A percentile compares a stretch with the other conserved stretches of the same genome.
Conservation (phyloP, 495 filamentous ascomycete species). For the Annulohypoxylon bovei region DNA sequence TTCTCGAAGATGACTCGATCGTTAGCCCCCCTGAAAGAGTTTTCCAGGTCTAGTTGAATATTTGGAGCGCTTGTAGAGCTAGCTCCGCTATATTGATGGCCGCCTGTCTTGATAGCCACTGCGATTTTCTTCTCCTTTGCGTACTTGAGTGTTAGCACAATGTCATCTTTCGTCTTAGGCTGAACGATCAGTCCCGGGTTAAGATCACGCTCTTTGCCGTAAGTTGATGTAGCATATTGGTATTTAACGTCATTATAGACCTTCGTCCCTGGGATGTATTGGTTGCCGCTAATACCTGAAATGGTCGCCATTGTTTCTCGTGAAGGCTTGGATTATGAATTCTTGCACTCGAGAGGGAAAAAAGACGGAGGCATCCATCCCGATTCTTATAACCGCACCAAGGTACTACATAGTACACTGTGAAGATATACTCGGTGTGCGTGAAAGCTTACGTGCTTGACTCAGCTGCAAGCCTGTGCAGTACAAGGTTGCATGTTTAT, state of each 20-base stretch:
- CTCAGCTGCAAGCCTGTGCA: slow-evolving; percentile 6
- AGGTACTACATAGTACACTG: neutral
- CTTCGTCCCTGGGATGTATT: slow-evolving; percentile 41
- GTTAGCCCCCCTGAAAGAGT: slow-evolving; percentile 44
- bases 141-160: slow-evolving; percentile 46
- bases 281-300: slow-evolving; percentile 42
- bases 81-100: slow-evolving; percentile 55
- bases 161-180: slow-evolving; percentile 51
- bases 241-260: slow-evolving; percentile 45
- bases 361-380: neutral
- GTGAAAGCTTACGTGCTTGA: neutral
- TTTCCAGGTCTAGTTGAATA: slow-evolving; percentile 51
- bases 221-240: slow-evolving; percentile 52
- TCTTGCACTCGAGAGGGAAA: neutral
- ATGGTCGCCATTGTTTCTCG: slow-evolving; percentile 41
- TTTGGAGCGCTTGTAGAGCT: slow-evolving; percentile 50
- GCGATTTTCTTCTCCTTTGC: slow-evolving; percentile 49
- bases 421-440: neutral
- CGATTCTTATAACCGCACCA: slow-evolving; percentile 20
- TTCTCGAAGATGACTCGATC: slow-evolving; percentile 44
- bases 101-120: slow-evolving; percentile 52
- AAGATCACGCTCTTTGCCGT: slow-evolving; percentile 47
- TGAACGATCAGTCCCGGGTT: slow-evolving; percentile 49
- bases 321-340: neutral
- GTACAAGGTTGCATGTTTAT: slow-evolving; percentile 1